These are phyloP conservation scores for Rhizophagus prolifer DNA, from an alignment of 192 early-diverging fungal genomes.

Conservation along the genomic window DNA sequence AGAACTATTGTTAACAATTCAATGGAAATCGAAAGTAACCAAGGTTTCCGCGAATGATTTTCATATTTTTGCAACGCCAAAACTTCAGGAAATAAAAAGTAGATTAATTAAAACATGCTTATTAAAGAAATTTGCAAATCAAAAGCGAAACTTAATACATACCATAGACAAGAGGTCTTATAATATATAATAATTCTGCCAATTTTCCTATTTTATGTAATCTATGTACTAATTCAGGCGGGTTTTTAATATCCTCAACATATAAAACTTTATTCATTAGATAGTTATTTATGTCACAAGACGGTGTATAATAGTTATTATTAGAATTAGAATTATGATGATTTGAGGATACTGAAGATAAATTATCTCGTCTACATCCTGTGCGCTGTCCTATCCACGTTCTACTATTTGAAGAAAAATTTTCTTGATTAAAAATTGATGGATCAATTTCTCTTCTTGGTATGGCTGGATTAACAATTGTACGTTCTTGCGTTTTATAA, in stretches of 20 bases:
- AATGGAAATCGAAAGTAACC: conserved; percentile 74
- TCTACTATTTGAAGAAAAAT: neutral
- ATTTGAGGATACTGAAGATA: conserved; percentile 37
- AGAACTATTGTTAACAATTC: conserved; percentile 60
- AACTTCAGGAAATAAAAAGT: conserved; percentile 42
- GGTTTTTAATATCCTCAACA: conserved; percentile 65
- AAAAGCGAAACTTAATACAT: neutral
- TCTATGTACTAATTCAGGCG: conserved; percentile 65
- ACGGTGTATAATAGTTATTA: conserved; percentile 58
- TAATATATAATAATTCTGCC: conserved; percentile 79
- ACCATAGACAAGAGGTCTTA: conserved; percentile 87
- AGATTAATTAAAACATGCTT: neutral
- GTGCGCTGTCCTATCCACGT: neutral
- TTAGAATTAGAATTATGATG: conserved; percentile 48
- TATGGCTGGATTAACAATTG: conserved; percentile 10
- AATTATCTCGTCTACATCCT: neutral
- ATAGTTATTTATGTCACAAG: conserved; percentile 51
- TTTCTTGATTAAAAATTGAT: conserved; percentile 15
- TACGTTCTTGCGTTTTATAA: conserved; percentile 9
- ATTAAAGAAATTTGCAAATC: neutral
- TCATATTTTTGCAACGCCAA: conserved; percentile 76
- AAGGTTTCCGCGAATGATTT: conserved; percentile 75
- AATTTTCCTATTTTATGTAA: conserved; percentile 52
- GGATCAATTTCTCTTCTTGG: conserved; percentile 30
- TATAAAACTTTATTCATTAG: conserved; percentile 53